Evolutionary conservation across 805 yeast species (phyloP).

Genomic region (Blastobotrys attinorum): DNA sequence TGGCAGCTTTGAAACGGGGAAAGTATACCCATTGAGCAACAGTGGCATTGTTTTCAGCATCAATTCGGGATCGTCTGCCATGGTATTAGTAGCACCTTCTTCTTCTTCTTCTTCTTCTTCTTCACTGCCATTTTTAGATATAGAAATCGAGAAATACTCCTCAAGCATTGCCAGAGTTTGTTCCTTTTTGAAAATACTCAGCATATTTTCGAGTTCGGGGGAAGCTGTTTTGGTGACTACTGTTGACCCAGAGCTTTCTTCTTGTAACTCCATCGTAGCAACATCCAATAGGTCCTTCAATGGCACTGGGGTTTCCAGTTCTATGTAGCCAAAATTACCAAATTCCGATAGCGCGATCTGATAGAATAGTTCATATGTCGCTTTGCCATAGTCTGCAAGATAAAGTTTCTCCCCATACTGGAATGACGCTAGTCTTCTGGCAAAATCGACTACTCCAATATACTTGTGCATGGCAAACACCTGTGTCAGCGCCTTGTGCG

Average conservation of each 20-base stretch:
- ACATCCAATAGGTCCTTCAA: conserved; percentile 35
- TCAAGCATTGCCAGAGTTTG: conserved; percentile 50
- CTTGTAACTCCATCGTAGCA: conserved; percentile 33
- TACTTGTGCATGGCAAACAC: conserved; percentile 62
- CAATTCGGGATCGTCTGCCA: conserved; percentile 3
- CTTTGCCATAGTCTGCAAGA: conserved; percentile 71
- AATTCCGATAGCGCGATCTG: conserved; percentile 74
- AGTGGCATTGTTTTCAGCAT: conserved; percentile 54
- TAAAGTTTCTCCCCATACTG: conserved; percentile 75
- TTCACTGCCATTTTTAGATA: too few relatives aligned
- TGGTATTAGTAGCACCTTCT: conserved; percentile 19
- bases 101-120: conserved; percentile 29
- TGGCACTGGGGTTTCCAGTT: conserved; percentile 24
- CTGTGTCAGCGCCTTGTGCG: conserved; percentile 51
- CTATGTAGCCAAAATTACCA: conserved; percentile 65
- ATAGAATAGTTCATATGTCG: conserved; percentile 64
- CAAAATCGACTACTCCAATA: conserved; percentile 76
- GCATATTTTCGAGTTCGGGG: conserved; percentile 13
- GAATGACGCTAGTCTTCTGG: conserved; percentile 64
- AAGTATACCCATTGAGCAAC: conserved; percentile 54
- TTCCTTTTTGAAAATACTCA: conserved; percentile 17
- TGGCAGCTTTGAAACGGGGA: conserved; percentile 57
- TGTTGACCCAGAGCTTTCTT: too few relatives aligned
- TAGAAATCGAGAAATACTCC: conserved; percentile 74
- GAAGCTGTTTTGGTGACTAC: too few relatives aligned